These are phyloP conservation scores for Wallacemonas rigidus DNA, from an alignment of 208 protist species.

Conservation along the genomic window DNA sequence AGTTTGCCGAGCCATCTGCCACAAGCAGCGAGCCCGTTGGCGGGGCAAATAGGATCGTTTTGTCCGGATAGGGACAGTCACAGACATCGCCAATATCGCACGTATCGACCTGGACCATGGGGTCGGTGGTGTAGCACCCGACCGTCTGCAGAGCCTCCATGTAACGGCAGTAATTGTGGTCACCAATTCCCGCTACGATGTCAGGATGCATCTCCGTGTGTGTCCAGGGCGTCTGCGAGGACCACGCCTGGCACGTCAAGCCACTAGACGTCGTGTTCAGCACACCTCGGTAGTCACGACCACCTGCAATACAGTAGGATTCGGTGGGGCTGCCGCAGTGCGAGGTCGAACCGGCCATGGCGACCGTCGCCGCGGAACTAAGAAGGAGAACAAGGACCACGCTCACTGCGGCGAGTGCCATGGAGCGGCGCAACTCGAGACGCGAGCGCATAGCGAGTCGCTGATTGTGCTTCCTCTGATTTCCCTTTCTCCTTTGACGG, in stretches of 20 bases:
- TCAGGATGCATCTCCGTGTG: constrained; percentile 41
- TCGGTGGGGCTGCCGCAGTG: constrained; percentile 32
- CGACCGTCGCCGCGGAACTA: neutral
- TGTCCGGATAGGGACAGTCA: constrained; percentile 19
- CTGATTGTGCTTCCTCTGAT: neutral
- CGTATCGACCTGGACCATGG: constrained; percentile 39
- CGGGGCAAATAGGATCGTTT: constrained; percentile 37
- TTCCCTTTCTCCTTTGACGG: neutral
- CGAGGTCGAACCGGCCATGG: constrained; percentile 11
- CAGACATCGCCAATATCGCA: constrained; percentile 62
- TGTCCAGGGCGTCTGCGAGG: constrained; percentile 32
- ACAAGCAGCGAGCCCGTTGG: constrained; percentile 25
- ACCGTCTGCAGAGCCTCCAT: constrained; percentile 35
- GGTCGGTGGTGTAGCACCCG: constrained; percentile 61
- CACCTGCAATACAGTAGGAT: constrained; percentile 49
- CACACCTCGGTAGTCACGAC: constrained; percentile 64
- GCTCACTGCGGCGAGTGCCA: neutral
- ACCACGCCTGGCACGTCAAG: constrained; percentile 58
- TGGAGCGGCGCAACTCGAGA: neutral
- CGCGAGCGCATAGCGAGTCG: neutral
- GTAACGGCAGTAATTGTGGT: constrained; percentile 83
- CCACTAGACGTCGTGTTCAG: constrained; percentile 54
- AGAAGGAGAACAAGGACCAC: constrained; percentile 6
- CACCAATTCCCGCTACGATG: constrained; percentile 44
- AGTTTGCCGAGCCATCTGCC: constrained; percentile 27